Conservation (phyloP, 2,329 filamentous ascomycete genomes). For the Botrytis elliptica region DNA sequence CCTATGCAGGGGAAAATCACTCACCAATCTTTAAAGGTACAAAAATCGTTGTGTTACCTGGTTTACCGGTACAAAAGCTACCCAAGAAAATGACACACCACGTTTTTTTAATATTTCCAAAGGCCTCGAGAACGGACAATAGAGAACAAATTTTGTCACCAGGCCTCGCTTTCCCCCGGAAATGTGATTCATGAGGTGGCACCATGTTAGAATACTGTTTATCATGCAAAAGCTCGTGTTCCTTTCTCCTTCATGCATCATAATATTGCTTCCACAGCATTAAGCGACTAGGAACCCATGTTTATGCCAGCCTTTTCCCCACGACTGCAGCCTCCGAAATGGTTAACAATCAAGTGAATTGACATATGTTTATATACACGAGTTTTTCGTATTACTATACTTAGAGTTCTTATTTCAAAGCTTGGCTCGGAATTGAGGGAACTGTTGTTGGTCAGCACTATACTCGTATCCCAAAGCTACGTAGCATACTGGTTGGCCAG, state of each 20-base stretch:
- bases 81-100: background rate
- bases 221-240: conserved; percentile 21
- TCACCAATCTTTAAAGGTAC: background rate
- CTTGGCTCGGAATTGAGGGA: background rate
- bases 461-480: conserved; percentile 11
- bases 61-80: background rate
- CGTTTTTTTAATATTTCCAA: conserved; percentile 1
- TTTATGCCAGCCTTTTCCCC: conserved; percentile 10
- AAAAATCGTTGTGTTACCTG: background rate
- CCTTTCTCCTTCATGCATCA: conserved; percentile 13
- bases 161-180: conserved; percentile 15
- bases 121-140: conserved; percentile 14
- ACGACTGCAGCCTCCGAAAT: background rate
- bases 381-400: conserved; percentile 1
- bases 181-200: conserved; percentile 17
- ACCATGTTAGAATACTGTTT: conserved; percentile 10
- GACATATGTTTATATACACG: background rate
- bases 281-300: conserved; percentile 17
- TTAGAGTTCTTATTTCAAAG: background rate
- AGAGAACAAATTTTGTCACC: conserved; percentile 16
- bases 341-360: background rate
- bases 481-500: conserved; percentile 11
- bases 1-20: conserved; percentile 6
- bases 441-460: conserved; percentile 12
- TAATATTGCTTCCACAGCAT: conserved; percentile 21